Percentiles rank a stretch among this genome's conserved stretches.
Evolutionary conservation across 2,329 filamentous ascomycete genomes (phyloP).

Genomic region (Setomelanomma holmii): DNA sequence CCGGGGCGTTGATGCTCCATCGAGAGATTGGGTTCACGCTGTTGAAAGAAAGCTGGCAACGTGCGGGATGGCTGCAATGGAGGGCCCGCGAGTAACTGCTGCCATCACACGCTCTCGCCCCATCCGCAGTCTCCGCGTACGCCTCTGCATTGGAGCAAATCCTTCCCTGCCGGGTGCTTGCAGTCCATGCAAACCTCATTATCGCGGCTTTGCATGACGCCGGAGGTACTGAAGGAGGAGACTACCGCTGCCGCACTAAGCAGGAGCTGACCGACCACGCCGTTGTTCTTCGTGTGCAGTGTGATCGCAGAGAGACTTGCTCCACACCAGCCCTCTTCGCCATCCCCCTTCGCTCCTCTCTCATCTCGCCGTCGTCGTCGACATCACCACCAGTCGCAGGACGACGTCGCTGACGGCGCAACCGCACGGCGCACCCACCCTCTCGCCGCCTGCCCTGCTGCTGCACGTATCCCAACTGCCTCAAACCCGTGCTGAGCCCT

Average conservation of each 20-base stretch:
- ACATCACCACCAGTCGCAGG: constrained; percentile 13
- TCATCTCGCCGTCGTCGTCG: constrained; percentile 18
- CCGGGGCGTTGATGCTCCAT: constrained; percentile 20
- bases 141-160: no score
- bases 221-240: constrained; percentile 21
- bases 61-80: constrained; percentile 11
- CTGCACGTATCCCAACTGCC: constrained; percentile 13
- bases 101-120: constrained; percentile 2
- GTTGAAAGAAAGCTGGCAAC: constrained; percentile 13
- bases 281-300: constrained; percentile 26
- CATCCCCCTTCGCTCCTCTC: constrained; percentile 8
- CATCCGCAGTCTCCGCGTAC: constrained; percentile 3
- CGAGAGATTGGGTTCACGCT: constrained; percentile 21
- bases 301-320: constrained; percentile 12
- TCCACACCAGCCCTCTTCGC: constrained; percentile 19
- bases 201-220: constrained; percentile 26
- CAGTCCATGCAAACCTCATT: constrained; percentile 27
- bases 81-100: constrained; percentile 11
- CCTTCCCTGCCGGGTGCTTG: neutral
- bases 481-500: constrained; percentile 8
- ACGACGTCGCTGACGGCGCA: constrained; percentile 20
- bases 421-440: constrained; percentile 25
- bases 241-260: constrained; percentile 35
- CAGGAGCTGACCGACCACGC: constrained; percentile 32
- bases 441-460: constrained; percentile 7